A percentile compares a stretch with the other conserved stretches of the same genome.
Conservation (phyloP, 441 rosid genomes). For the Biscutella auriculata region DNA sequence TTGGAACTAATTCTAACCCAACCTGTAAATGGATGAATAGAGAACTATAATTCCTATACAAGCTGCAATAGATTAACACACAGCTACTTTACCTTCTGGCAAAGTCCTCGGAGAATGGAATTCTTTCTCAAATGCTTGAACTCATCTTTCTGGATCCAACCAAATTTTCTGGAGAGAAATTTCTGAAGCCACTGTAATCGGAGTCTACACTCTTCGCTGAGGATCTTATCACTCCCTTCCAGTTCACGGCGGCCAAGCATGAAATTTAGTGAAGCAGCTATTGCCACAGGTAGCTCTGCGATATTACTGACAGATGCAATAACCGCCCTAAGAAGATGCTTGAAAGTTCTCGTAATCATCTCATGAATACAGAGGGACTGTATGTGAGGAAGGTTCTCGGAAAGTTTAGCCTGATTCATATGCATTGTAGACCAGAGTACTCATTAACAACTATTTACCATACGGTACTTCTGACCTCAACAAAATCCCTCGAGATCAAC, state of each 20-base stretch:
- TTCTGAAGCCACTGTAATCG: conserved; percentile 66
- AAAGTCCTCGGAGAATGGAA: conserved; percentile 65
- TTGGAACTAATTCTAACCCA: conserved; percentile 65
- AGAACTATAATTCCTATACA: conserved; percentile 12
- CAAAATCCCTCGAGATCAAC: too few species aligned
- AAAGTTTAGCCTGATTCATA: conserved; percentile 55
- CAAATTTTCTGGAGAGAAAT: conserved; percentile 48
- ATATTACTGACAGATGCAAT: conserved; percentile 47
- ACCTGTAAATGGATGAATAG: conserved; percentile 37
- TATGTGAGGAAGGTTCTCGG: conserved; percentile 70
- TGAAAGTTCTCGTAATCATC: conserved; percentile 65
- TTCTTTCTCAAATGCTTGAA: conserved; percentile 48
- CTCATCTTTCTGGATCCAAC: conserved; percentile 56
- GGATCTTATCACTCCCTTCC: conserved; percentile 31
- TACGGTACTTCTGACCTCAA: background rate
- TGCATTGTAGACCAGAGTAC: conserved; percentile 7
- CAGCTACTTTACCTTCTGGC: conserved; percentile 46
- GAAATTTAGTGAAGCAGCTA: conserved; percentile 60
- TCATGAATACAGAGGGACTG: conserved; percentile 68
- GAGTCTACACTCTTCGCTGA: conserved; percentile 20
- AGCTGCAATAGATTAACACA: conserved; percentile 11
- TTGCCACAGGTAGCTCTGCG: conserved; percentile 40
- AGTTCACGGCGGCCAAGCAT: conserved; percentile 39
- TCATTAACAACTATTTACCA: background rate
- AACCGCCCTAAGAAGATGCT: conserved; percentile 65